Evolutionary conservation across 768 basidiomycete genomes (phyloP).

Genomic region (Lactarius deliciosus): DNA sequence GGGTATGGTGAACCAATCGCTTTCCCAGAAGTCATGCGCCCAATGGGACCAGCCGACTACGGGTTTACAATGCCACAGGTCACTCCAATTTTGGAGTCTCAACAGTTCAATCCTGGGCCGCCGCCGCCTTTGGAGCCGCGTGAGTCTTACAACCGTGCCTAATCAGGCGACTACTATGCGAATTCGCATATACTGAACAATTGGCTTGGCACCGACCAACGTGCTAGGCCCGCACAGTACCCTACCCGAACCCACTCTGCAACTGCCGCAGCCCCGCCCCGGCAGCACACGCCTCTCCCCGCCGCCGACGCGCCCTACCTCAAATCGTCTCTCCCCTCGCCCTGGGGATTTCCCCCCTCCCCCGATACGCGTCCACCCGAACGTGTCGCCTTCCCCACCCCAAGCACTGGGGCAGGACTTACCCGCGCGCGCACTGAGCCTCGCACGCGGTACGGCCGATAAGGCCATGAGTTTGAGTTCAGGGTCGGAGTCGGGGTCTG

Average conservation of each 20-base stretch:
- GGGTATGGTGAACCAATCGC: conserved; percentile 4
- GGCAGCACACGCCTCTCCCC: conserved; percentile 1
- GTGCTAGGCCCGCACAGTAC: conserved; percentile 6
- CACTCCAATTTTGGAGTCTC: conserved; percentile 9
- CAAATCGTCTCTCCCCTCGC: not conserved
- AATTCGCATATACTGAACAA: conserved; percentile 4
- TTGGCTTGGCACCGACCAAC: not conserved
- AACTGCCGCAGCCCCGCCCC: not conserved
- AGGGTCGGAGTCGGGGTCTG: not conserved
- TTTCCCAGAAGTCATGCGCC: conserved; percentile 4
- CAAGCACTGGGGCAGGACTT: conserved; percentile 4
- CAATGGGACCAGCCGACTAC: not conserved
- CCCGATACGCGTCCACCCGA: conserved; percentile 6
- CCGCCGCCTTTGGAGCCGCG: conserved; percentile 16
- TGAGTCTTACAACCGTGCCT: conserved; percentile 9
- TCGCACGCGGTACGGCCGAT: not conserved
- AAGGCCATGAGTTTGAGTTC: not conserved
- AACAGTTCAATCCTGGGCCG: conserved; percentile 10
- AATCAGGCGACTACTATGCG: not conserved
- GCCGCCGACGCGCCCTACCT: not conserved
- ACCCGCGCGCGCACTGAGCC: conserved; percentile 26
- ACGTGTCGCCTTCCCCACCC: conserved; percentile 2
- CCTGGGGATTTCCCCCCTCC: conserved; percentile 4
- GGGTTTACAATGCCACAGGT: conserved; percentile 1
- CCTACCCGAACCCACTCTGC: not conserved